A percentile compares a stretch with the other conserved stretches of the same genome.
These are phyloP conservation scores for Pinus taeda DNA, from an alignment of 75 land plant species.

Conservation along the genomic window DNA sequence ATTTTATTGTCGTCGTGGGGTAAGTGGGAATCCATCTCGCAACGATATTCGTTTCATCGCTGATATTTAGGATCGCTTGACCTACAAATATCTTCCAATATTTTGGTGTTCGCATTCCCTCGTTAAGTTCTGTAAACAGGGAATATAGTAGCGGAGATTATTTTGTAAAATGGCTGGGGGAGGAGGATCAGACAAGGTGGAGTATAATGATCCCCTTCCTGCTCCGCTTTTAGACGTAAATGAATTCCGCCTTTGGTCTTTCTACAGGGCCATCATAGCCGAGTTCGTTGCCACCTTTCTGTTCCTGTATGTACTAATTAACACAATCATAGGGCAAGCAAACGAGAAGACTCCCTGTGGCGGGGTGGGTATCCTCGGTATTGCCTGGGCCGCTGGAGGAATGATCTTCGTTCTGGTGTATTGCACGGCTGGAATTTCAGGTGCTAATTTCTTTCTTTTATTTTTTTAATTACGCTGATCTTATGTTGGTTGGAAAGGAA, in stretches of 20 bases:
- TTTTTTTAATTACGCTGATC: too few species aligned
- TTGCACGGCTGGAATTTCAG: constrained; percentile 36
- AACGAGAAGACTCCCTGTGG: background rate
- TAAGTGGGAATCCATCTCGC: too few species aligned
- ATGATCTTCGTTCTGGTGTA: constrained; percentile 35
- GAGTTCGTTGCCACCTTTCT: constrained; percentile 24
- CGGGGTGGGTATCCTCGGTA: constrained; percentile 25
- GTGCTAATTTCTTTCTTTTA: background rate
- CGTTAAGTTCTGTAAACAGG: too few species aligned
- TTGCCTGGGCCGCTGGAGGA: constrained; percentile 34
- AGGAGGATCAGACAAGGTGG: constrained; percentile 3
- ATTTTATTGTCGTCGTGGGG: too few species aligned
- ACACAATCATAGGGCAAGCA: constrained; percentile 13
- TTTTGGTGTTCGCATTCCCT: too few species aligned
- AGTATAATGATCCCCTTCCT: constrained; percentile 10
- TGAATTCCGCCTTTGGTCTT: constrained; percentile 20
- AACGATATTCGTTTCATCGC: too few species aligned
- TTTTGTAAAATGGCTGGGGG: too few species aligned
- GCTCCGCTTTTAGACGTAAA: constrained; percentile 6
- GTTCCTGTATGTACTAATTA: constrained; percentile 13
- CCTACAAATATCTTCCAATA: too few species aligned
- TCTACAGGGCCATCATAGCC: constrained; percentile 25
- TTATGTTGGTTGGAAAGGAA: too few species aligned
- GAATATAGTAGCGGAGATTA: too few species aligned
- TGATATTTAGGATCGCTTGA: too few species aligned